phyloP scores from a whole-genome alignment of 306 rosid species.

The Carpinus fangiana region DNA sequence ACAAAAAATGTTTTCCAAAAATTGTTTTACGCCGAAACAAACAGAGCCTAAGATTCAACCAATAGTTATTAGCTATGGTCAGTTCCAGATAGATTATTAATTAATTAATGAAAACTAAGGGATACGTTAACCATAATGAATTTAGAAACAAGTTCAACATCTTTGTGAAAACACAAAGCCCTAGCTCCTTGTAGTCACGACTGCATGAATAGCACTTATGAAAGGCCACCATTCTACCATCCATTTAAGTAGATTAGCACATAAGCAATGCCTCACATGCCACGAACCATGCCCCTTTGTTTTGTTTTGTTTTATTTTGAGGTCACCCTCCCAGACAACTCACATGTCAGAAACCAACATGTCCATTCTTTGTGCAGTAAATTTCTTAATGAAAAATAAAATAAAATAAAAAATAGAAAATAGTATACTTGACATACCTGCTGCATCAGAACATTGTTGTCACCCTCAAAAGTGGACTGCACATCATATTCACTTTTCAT shows the following conservation, averaged over 20 bases:
- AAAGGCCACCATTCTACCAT: constrained; percentile 4
- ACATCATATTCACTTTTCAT: constrained; percentile 81
- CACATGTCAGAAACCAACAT: not conserved
- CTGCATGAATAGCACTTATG: not conserved
- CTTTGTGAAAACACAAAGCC: not conserved
- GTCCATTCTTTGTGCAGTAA: not conserved
- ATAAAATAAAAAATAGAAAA: not conserved
- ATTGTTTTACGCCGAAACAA: no score
- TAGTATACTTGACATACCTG: constrained; percentile 53
- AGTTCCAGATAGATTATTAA: constrained; percentile 2
- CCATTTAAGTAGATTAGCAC: not conserved
- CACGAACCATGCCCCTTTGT: not conserved
- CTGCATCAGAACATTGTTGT: constrained; percentile 96
- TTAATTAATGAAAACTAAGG: constrained; percentile 7
- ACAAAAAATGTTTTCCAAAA: no score
- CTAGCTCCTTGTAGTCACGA: not conserved
- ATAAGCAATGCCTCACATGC: not conserved
- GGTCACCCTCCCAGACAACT: not conserved
- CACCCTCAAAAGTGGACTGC: constrained; percentile 98
- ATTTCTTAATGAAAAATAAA: constrained; percentile 11
- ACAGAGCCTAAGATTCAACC: not conserved
- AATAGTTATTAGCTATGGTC: constrained; percentile 12
- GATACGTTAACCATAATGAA: constrained; percentile 3
- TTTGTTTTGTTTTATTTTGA: not conserved
- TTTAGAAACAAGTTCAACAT: not conserved